Evolutionary conservation across 1,284 basidiomycete genomes (phyloP).

Genomic region (Phenoliferia sp.): DNA sequence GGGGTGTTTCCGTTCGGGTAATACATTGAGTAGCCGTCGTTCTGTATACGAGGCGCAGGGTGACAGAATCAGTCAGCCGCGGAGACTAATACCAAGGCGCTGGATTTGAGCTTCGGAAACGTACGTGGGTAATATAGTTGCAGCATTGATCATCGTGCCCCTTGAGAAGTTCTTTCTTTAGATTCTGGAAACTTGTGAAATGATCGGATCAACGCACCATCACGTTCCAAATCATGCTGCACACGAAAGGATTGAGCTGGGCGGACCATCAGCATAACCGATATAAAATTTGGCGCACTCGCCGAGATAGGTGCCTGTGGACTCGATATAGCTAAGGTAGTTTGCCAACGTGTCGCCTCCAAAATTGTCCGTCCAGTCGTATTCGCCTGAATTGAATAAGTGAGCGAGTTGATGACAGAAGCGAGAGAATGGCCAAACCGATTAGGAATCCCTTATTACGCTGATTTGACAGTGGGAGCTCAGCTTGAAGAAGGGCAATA

Average conservation of each 20-base stretch:
- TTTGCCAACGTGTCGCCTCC: conserved; percentile 7
- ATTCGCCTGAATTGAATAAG: conserved; percentile 5
- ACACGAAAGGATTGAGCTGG: not conserved
- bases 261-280: not conserved
- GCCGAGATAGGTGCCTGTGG: conserved; percentile 6
- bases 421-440: not conserved
- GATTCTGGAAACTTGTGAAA: no score
- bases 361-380: conserved; percentile 21
- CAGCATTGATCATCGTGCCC: conserved; percentile 26
- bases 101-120: no score
- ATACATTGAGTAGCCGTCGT: conserved; percentile 11
- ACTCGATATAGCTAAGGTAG: conserved; percentile 18
- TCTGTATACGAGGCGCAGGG: not conserved
- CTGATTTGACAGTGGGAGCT: conserved; percentile 6
- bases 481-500: conserved; percentile 10
- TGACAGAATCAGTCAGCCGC: no score
- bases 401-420: not conserved
- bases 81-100: no score
- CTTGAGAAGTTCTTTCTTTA: no score
- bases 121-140: conserved; percentile 18
- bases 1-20: conserved; percentile 25
- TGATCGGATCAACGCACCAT: no score
- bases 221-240: conserved; percentile 20
- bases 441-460: conserved; percentile 21
- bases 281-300: no score